Evolutionary conservation across 768 basidiomycete species (phyloP).

Genomic region (Rhizopogon salebrosus): DNA sequence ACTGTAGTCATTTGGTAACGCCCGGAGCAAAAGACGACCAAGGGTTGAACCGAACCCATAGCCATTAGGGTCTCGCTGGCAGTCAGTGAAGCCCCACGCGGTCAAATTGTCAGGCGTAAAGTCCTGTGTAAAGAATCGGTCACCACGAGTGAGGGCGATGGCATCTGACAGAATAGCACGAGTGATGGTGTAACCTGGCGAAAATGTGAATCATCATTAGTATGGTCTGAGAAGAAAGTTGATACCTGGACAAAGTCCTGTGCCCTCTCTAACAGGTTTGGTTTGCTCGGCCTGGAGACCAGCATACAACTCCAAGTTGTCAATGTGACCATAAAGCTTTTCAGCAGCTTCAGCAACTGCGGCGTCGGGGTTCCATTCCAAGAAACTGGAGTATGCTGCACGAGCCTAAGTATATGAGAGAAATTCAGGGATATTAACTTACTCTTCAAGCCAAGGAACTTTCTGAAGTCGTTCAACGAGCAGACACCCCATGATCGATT

Average conservation of each 20-base stretch:
- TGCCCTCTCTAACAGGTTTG: conserved; percentile 73
- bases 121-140: conserved; percentile 78
- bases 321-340: conserved; percentile 70
- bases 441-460: conserved; percentile 79
- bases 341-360: conserved; percentile 69
- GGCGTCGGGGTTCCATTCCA: conserved; percentile 77
- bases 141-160: conserved; percentile 81
- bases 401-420: not conserved
- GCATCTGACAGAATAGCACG: conserved; percentile 85
- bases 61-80: conserved; percentile 65
- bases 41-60: conserved; percentile 70
- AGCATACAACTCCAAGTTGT: conserved; percentile 76
- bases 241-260: conserved; percentile 78
- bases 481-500: conserved; percentile 78
- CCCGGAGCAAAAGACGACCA: conserved; percentile 69
- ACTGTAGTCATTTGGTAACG: conserved; percentile 63
- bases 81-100: conserved; percentile 81
- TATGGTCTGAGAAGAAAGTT: conserved; percentile 1
- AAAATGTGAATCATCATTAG: not conserved
- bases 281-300: conserved; percentile 75
- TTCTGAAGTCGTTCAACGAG: conserved; percentile 79
- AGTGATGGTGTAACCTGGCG: conserved; percentile 72
- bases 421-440: conserved; percentile 10
- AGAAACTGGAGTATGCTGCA: conserved; percentile 61
- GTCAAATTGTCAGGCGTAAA: conserved; percentile 79